Base-by-base conservation (phyloP, 345 rosid species). In the Lagerstroemia speciosa region DNA sequence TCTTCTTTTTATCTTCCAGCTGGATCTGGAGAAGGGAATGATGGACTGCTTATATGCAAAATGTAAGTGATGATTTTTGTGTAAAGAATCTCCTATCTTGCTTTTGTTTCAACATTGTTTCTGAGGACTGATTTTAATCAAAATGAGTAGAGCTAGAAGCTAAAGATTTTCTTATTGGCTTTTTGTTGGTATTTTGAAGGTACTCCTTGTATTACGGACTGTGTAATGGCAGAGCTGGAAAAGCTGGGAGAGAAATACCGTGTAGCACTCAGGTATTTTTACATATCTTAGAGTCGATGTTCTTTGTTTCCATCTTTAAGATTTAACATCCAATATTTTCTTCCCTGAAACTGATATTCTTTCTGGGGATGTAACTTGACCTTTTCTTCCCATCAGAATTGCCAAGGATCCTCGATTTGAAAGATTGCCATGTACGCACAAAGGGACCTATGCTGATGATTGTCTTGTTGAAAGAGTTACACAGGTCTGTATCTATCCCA, bases 191-290 rank as follows among this genome's bases (percentile, higher is more conserved):
- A 19, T 52, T n/a, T 62, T 71, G 62, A 78, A 94, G 99, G 99
- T 70, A 89, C 87, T 40, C 99, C 99, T 68, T 89, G 93, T 78
- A 89, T 94, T 78, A 94, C 98, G 5, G 99, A 94, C 74, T 94
- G 99, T 52, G 99, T 94, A 64, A 94, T 94, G 96, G 98, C 99
- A 20, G 99, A 94, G 83, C 88, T 94, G 31, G 99, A 94, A 88
- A 94, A 92, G 83, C 73, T 94, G 65, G 99, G 98, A 69, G 84
- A 81, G 75, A 94, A 94, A 77, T 91, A 94, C 67, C 99, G 98
- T 36, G 98, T 94, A 5, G 98, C 99, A 75, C 71, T 94, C 41
- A 88, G 97, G 98, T 89, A n/a, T n/a, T n/a, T n/a, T n/a, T n/a
- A n/a, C n/a, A n/a, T n/a, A n/a, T n/a, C n/a, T n/a, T n/a, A n/a